Percentiles rank a stretch among this genome's conserved stretches.
Evolutionary conservation across 1,284 basidiomycete species (phyloP).

Genomic region (Trametes versicolor): DNA sequence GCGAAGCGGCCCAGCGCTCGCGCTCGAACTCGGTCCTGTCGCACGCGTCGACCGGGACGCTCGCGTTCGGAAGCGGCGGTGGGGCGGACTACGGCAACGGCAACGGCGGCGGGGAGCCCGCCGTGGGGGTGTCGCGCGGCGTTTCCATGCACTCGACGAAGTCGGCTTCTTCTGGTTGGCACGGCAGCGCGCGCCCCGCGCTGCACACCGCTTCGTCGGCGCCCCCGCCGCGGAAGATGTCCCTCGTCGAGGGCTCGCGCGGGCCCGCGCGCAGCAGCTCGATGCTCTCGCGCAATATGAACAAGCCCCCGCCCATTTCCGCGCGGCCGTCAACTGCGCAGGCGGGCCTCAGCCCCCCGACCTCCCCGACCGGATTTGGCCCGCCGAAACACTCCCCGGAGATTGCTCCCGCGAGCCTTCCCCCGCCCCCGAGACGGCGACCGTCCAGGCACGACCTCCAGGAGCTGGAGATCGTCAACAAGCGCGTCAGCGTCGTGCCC

Average conservation of each 20-base stretch:
- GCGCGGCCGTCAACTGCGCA: slow-evolving; percentile 46
- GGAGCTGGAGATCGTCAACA: slow-evolving; percentile 32
- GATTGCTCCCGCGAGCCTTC: slow-evolving; percentile 37
- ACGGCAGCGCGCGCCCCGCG: slow-evolving; percentile 14
- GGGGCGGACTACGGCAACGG: neutral
- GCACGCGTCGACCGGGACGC: slow-evolving; percentile 37
- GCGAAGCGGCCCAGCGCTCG: slow-evolving; percentile 24
- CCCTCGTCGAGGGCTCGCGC: slow-evolving; percentile 19
- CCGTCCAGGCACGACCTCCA: slow-evolving; percentile 31
- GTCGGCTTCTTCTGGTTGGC: slow-evolving; percentile 16
- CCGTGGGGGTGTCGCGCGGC: slow-evolving; percentile 17
- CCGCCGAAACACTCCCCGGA: slow-evolving; percentile 36
- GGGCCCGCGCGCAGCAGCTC: slow-evolving; percentile 35
- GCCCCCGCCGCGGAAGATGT: slow-evolving; percentile 21
- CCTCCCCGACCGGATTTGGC: slow-evolving; percentile 33
- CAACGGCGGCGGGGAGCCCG: neutral
- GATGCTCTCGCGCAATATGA: slow-evolving; percentile 27
- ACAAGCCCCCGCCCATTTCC: slow-evolving; percentile 26
- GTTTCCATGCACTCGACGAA: slow-evolving; percentile 26
- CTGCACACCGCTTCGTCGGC: slow-evolving; percentile 4
- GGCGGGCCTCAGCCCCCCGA: slow-evolving; percentile 33
- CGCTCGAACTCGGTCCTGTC: slow-evolving; percentile 39
- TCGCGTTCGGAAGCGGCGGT: slow-evolving; percentile 36
- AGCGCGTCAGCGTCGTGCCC: slow-evolving; percentile 45
- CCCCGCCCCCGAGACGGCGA: slow-evolving; percentile 51